Evolutionary conservation across 345 rosid genomes (phyloP).

Genomic region (Populus davidiana): DNA sequence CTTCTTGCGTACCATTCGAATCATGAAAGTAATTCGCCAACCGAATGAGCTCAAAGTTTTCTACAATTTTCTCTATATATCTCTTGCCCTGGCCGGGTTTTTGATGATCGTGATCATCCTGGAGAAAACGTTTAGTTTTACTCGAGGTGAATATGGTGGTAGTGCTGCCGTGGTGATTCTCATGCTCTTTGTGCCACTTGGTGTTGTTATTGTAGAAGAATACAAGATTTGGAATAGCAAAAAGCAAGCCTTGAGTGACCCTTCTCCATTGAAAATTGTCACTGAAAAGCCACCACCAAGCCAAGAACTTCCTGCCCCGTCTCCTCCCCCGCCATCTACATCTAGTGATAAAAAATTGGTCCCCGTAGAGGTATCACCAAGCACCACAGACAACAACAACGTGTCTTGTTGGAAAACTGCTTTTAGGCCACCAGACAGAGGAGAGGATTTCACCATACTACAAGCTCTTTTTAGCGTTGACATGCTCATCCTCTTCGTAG

Average conservation of each 20-base stretch:
- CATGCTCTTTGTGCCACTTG: constrained; percentile 52
- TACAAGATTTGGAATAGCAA: constrained; percentile 39
- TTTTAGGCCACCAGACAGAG: constrained; percentile 51
- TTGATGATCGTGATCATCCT: constrained; percentile 49
- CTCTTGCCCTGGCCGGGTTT: constrained; percentile 58
- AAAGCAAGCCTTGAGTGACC: constrained; percentile 28
- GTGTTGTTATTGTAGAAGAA: constrained; percentile 47
- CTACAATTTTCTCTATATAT: constrained; percentile 47
- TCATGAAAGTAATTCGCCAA: constrained; percentile 43
- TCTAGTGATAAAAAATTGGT: not conserved
- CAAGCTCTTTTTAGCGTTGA: constrained; percentile 59
- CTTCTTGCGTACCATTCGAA: constrained; percentile 42
- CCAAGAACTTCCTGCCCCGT: not conserved
- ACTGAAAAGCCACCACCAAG: constrained; percentile 21
- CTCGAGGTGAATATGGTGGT: constrained; percentile 35
- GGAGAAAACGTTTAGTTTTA: constrained; percentile 33
- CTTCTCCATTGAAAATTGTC: constrained; percentile 29
- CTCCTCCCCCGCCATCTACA: not conserved
- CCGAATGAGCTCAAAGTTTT: constrained; percentile 50
- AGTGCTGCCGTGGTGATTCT: constrained; percentile 46
- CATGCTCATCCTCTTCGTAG: constrained; percentile 53
- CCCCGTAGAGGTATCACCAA: not conserved
- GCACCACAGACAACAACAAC: not conserved
- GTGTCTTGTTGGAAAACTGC: constrained; percentile 49
- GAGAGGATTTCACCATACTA: constrained; percentile 57